Evolutionary conservation across 2,329 filamentous ascomycete species (phyloP).

Genomic region (Microsporum audouinii): DNA sequence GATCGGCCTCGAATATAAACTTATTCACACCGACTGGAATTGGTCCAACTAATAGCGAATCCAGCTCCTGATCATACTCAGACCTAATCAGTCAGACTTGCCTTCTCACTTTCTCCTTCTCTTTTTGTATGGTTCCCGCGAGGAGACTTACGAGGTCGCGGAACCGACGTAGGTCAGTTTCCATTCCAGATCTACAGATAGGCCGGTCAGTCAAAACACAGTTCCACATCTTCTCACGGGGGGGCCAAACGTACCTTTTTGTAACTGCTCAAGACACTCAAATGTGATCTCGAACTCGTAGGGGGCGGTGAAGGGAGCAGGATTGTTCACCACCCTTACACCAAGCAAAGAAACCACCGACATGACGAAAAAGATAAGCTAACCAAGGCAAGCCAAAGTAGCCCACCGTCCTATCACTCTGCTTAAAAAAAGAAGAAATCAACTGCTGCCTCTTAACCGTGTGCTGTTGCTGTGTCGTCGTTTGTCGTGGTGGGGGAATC

Average conservation of each 20-base stretch:
- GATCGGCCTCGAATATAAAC: slow-evolving; percentile 92
- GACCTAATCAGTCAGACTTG: slow-evolving; percentile 46
- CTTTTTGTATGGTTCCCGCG: background rate
- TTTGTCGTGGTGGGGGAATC: background rate
- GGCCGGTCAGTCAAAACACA: background rate
- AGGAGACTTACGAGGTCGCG: slow-evolving; percentile 69
- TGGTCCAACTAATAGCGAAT: slow-evolving; percentile 91
- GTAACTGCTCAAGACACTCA: slow-evolving; percentile 85
- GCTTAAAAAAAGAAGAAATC: background rate
- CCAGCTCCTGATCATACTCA: slow-evolving; percentile 96
- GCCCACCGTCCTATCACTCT: background rate
- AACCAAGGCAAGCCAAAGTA: background rate
- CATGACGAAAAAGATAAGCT: slow-evolving; percentile 43
- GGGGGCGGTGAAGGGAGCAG: slow-evolving; percentile 79
- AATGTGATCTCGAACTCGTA: slow-evolving; percentile 99
- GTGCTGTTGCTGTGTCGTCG: background rate
- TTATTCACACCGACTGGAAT: slow-evolving; percentile 97
- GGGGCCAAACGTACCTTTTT: slow-evolving; percentile 57
- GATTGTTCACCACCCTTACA: slow-evolving; percentile 95
- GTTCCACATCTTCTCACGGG: background rate
- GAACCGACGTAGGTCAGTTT: slow-evolving; percentile 98
- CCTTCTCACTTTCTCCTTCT: background rate
- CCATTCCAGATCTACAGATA: slow-evolving; percentile 78
- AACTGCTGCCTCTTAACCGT: background rate
- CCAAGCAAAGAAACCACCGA: slow-evolving; percentile 93